Conservation (phyloP, 768 basidiomycete species). For the Leccinellum rugosiceps region DNA sequence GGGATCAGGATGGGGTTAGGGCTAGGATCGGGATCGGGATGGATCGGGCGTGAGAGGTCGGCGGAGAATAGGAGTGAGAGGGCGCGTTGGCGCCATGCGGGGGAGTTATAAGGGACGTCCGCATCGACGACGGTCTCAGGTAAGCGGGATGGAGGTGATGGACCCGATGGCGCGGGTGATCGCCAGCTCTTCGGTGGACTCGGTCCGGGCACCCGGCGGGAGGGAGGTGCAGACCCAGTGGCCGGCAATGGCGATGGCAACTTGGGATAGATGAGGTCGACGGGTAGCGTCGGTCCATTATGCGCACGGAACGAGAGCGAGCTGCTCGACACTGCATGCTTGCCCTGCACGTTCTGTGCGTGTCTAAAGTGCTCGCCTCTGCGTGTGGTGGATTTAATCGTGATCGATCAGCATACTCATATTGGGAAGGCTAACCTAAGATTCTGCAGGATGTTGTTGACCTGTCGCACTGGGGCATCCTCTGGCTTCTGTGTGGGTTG, state of each 20-base stretch:
- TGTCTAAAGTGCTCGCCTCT: constrained; percentile 76
- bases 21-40: constrained; percentile 11
- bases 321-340: constrained; percentile 11
- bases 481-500: constrained; percentile 8
- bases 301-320: constrained; percentile 24
- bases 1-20: constrained; percentile 13
- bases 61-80: constrained; percentile 48
- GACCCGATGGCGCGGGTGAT: constrained; percentile 22
- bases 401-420: background rate
- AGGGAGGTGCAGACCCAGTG: background rate
- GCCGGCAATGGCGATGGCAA: background rate
- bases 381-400: background rate
- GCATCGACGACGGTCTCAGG: constrained; percentile 5
- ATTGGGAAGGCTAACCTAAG: constrained; percentile 20
- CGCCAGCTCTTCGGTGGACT: constrained; percentile 59
- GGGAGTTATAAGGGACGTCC: constrained; percentile 23
- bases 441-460: constrained; percentile 28
- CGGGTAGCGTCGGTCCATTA: constrained; percentile 46
- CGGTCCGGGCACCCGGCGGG: constrained; percentile 42
- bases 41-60: constrained; percentile 4
- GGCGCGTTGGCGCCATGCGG: constrained; percentile 51
- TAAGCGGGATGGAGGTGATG: background rate
- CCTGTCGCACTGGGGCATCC: constrained; percentile 20
- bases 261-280: constrained; percentile 38
- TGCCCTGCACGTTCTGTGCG: constrained; percentile 48